Base-by-base conservation (phyloP, 192 early-diverging fungal genomes). In the Coemansia sp. region DNA sequence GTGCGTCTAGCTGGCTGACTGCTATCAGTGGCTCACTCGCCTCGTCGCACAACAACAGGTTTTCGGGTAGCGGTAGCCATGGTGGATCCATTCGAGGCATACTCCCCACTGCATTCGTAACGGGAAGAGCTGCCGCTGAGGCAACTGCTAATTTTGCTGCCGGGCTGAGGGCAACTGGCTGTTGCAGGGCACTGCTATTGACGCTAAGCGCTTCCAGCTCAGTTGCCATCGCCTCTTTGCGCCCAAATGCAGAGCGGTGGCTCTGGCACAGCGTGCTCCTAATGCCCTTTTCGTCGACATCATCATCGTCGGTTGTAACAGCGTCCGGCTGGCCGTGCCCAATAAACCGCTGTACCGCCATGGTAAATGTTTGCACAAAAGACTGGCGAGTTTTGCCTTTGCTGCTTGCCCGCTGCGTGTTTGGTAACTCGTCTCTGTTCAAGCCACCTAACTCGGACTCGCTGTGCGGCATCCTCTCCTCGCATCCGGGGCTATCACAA, bases 1-100 rank as follows among this genome's bases (percentile, higher is more conserved):
- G 60, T 6, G 63, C 22, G 50, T 76, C 65, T n/a, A 76, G 42
- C 14, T 60, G 60, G 32, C 55, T 60, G 18, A 70, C 62, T 27
- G 58, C 67, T 29, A 76, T 40, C 8, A 43, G 44, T 29, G 67
- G 67, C 15, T 65, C 48, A 32, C 67, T 53, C 8, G 36, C 21
- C 4, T 56, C 41, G 21, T 60, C 65, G 24, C 52, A 34, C 44
- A 34, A 9, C 21, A 36, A 19, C 33, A 39, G 19, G 17, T 35
- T 29, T 32, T 53, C 52, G 6, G 52, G 52, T 11, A 35, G 18
- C 10, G 52, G n/a, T 26, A 53, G 10, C n/a, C 5, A 18, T 15
- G 18, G 52, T 21, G 17, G 32, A 35, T 35, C 32, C 18, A 18
- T n/a, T 18, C n/a, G 52, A 32, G 33, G 52, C 6, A n/a, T 2